Conservation (phyloP, 257 asterid species). For the Capsicum baccatum region DNA sequence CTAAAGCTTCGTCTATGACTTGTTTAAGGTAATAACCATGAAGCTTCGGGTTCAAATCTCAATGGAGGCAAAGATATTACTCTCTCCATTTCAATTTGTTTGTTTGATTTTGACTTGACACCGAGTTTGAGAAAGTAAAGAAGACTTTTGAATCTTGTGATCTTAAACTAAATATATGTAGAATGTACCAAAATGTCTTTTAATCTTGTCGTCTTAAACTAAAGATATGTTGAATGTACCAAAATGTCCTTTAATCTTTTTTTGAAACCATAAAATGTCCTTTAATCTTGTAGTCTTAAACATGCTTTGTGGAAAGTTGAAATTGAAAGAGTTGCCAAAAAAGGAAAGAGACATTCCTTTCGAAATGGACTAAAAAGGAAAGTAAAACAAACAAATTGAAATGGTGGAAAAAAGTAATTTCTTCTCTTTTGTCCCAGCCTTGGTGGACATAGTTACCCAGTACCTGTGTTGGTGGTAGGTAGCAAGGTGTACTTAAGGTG, state of each 20-base stretch:
- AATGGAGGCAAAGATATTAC: neutral
- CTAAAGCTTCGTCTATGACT: conserved; percentile 4
- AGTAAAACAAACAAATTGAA: neutral
- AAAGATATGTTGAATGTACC: neutral
- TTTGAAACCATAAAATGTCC: neutral
- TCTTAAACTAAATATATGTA: neutral
- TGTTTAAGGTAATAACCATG: neutral
- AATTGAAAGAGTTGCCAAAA: neutral
- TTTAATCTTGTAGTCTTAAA: neutral
- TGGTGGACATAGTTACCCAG: neutral
- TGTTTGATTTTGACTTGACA: neutral
- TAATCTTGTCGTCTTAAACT: neutral
- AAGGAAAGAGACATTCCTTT: neutral
- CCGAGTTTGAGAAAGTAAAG: neutral
- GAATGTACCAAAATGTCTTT: neutral
- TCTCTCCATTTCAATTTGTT: neutral
- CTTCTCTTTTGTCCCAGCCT: neutral
- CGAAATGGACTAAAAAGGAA: neutral
- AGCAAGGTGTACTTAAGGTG: neutral
- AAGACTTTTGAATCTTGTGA: neutral
- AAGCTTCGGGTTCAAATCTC: neutral
- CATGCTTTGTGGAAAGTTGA: neutral
- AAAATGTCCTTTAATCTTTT: neutral
- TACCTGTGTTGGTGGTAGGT: neutral
- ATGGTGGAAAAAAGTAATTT: neutral